Conservation (phyloP, 257 asterid species). For the Cinchona pubescens region DNA sequence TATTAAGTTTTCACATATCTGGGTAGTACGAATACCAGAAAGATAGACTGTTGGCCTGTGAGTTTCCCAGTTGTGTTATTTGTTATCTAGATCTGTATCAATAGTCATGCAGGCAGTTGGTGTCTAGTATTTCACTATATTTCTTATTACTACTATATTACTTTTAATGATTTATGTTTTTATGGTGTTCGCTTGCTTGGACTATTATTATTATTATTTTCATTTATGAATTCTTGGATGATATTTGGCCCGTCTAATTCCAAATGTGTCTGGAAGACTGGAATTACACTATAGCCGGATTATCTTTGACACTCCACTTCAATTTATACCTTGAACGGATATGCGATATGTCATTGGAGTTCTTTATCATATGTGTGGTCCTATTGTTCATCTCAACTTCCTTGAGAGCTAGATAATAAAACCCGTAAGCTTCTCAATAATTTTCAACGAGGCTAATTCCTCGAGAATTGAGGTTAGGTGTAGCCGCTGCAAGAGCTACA, state of each 20-base stretch:
- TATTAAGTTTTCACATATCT: conserved; percentile 3
- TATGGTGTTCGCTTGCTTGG: no score
- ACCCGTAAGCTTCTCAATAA: not conserved
- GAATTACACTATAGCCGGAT: no score
- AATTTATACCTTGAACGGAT: no score
- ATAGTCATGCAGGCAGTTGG: conserved; percentile 5
- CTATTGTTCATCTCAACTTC: not conserved
- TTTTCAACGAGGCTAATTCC: not conserved
- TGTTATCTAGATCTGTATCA: not conserved
- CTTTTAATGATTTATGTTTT: not conserved
- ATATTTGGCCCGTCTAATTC: not conserved
- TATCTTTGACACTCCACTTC: no score
- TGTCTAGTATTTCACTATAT: not conserved
- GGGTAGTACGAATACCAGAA: conserved; percentile 4
- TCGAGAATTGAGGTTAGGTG: not conserved
- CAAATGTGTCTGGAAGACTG: not conserved
- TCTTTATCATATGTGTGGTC: no score
- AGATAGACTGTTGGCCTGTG: not conserved
- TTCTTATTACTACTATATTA: not conserved
- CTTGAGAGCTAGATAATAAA: not conserved
- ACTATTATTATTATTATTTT: no score
- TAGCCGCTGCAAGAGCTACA: not conserved
- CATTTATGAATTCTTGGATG: not conserved
- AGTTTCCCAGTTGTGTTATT: not conserved
- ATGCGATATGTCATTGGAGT: no score